Base-by-base conservation (phyloP, 306 rosid genomes). In the Arachis stenosperma region DNA sequence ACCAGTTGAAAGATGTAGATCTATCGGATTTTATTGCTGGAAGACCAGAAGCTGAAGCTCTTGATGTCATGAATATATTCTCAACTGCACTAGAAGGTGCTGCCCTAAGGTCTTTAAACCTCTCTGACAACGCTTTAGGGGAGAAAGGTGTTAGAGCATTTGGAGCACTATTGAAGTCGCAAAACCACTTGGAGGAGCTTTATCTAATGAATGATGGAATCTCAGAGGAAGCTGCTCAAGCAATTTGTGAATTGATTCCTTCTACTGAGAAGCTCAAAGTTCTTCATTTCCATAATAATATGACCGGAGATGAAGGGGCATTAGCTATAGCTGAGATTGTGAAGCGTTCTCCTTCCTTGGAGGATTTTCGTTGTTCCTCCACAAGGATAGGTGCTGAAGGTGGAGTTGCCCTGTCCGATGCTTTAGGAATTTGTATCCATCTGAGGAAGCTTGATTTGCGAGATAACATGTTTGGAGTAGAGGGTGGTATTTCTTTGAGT, bases 71-170 rank as follows among this genome's bases (percentile, higher is more conserved):
- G 92, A 83, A 75, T 54, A 77, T 89, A 66, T 90, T 93, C 82
- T 84, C 97, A n/a, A 71, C 77, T 79, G 92, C 98, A 40, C 74
- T 93, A 60, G 92, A 87, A 67, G 92, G 90, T 22, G 81, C 88
- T 78, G 80, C 59, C 58, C 82, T 90, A 86, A 90, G 52, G 85
- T 90, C 79, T 56, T 76, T 92, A 75, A 79, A 90, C 85, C 89
- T 92, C 78, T 92, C 98, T 2, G 81, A 90, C 82, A 93, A 93
- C 69, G 96, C 98, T 62, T 77, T 90, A 80, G 98, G 97, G 22
- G 97, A 93, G 86, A 93, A 93, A 76, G 98, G 96, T 47, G 92
- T 90, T 46, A 82, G 93, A 79, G 96, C 98, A 64, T 90, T 93
- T 81, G 87, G 83, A 70, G 86, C 93, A 59, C 93, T 93, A 39